Evolutionary conservation across 2,329 filamentous ascomycete genomes (phyloP).

Genomic region (Dryadomyces sulphureus): DNA sequence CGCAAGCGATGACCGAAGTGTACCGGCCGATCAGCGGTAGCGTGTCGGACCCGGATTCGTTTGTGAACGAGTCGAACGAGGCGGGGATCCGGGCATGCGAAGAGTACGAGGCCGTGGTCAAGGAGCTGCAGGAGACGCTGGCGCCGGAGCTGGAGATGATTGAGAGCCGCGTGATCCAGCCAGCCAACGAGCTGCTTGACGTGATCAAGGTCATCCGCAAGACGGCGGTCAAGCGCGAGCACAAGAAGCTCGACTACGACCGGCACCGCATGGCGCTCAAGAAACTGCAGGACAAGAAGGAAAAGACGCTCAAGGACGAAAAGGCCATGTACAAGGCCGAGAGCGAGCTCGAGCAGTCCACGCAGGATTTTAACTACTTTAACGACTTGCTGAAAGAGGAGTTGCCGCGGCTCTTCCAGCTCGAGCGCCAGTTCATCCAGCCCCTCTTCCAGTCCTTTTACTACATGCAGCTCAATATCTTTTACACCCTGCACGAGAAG

Average conservation of each 20-base stretch:
- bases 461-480: slow-evolving; percentile 99
- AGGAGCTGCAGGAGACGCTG: slow-evolving; percentile 76
- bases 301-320: slow-evolving; percentile 90
- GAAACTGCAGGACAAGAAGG: slow-evolving; percentile 95
- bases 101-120: slow-evolving; percentile 85
- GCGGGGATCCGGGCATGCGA: slow-evolving; percentile 93
- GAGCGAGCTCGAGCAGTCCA: slow-evolving; percentile 77
- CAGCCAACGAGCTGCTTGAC: slow-evolving; percentile 83
- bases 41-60: slow-evolving; percentile 79
- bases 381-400: slow-evolving; percentile 96
- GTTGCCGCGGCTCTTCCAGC: slow-evolving; percentile 73
- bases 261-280: slow-evolving; percentile 70
- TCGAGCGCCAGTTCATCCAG: slow-evolving; percentile 90
- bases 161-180: slow-evolving; percentile 75
- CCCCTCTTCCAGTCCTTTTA: slow-evolving; percentile 98
- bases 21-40: slow-evolving; percentile 97
- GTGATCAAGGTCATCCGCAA: slow-evolving; percentile 95
- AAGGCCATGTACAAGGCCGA: slow-evolving; percentile 95
- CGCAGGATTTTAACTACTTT: slow-evolving; percentile 95
- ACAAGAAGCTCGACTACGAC: slow-evolving; percentile 96
- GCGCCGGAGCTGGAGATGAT: slow-evolving; percentile 96
- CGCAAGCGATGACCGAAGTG: slow-evolving; percentile 85
- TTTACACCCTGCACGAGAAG: slow-evolving; percentile 93
- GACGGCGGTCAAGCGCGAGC: slow-evolving; percentile 73
- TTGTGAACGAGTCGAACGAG: slow-evolving; percentile 69